Evolutionary conservation across 2,329 filamentous ascomycete genomes (phyloP).

Genomic region (Hypoxylon sp.): DNA sequence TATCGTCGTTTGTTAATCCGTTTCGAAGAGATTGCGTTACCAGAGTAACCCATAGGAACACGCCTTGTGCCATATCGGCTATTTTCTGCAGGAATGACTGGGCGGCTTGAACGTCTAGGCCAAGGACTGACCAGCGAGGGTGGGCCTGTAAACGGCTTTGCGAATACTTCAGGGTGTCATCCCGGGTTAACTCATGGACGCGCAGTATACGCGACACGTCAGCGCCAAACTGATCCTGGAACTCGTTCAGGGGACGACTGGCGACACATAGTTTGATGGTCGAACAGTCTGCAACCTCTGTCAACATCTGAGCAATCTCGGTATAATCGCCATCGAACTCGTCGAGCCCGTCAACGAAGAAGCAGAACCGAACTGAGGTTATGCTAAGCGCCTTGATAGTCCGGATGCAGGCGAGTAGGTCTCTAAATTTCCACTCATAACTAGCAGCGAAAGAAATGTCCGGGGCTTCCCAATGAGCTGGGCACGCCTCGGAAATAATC

Average conservation of each 20-base stretch:
- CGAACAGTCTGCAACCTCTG: constrained; percentile 12
- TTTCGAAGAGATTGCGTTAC: constrained; percentile 38
- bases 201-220: constrained; percentile 28
- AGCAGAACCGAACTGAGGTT: constrained; percentile 36
- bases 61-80: constrained; percentile 37
- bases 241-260: constrained; percentile 44
- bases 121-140: constrained; percentile 24
- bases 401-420: constrained; percentile 4
- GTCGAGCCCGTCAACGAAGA: constrained; percentile 49
- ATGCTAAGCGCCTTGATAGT: constrained; percentile 12
- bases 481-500: constrained; percentile 16
- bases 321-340: constrained; percentile 42
- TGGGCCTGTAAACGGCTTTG: constrained; percentile 26
- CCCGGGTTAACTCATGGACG: constrained; percentile 37
- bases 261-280: constrained; percentile 40
- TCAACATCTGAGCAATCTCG: constrained; percentile 28
- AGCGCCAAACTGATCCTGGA: constrained; percentile 39
- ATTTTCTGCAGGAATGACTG: constrained; percentile 31
- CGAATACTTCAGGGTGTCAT: constrained; percentile 38
- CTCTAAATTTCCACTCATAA: constrained; percentile 4
- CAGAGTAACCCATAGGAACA: constrained; percentile 46
- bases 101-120: background rate
- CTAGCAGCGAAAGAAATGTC: background rate
- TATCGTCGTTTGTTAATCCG: constrained; percentile 36
- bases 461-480: background rate